Evolutionary conservation across 1,284 basidiomycete species (phyloP), one percentile per base, ranked within the genome.

Genomic region (Peniophora sp.): DNA sequence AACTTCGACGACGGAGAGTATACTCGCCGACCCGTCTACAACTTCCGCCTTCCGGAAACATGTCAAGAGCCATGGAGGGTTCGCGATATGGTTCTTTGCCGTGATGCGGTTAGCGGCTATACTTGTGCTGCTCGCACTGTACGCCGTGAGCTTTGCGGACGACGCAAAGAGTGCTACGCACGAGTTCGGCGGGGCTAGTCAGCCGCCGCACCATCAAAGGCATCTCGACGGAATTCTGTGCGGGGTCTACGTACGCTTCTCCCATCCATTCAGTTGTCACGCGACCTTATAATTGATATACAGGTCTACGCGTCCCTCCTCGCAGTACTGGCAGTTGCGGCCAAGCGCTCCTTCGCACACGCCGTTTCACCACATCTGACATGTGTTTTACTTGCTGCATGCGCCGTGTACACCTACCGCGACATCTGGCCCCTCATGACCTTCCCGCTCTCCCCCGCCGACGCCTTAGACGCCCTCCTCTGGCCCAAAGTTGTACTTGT

Each of bases 371-470:
- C 23, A 15, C 43, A 45, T 23, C 43, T 50, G 51, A 39, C 32
- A 48, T 65, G 61, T 48, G 62, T 18, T 67, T 60, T 72, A 27
- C 58, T 73, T 12, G 53, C 61, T 9, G 59, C 72, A 22, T 66
- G 68, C 50, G 48, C 62, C 50, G 66, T 78, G 14, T 85, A 78
- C 60, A 64, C 68, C 6, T 83, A 83, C 61, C 75, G 84, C 17
- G 82, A 88, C 61, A 51, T 87, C 18, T 80, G 74, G 64, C 84
- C 85, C 8, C 61, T 84, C 3, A 67, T 73, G 17, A 86, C 81
- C 0, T 82, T 62, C 61, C 62, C 67, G 45, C 60, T 71, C 22
- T 45, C 54, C n/a, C 71, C 74, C 2, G 55, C 62, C 11, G 76
- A 79, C 53, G 57, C 63, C 41, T 57, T 60, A 1, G 63, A 65